Percentiles rank a stretch among this genome's conserved stretches.
Evolutionary conservation across 2,329 filamentous ascomycete species (phyloP).

Genomic region (Bipolaris oryzae): DNA sequence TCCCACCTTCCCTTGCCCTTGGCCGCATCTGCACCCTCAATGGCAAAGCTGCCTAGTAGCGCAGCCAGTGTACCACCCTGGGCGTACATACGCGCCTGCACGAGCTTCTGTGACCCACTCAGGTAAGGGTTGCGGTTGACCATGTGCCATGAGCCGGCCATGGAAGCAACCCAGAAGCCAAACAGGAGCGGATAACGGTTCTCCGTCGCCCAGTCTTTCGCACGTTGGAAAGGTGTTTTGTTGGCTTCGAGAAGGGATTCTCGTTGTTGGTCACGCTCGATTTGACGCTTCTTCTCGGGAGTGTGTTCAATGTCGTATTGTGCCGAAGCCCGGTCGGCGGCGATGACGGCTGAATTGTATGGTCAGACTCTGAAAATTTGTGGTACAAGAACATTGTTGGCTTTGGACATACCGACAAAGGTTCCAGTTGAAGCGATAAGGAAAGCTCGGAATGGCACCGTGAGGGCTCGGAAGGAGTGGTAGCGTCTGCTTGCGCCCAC

Average conservation of each 20-base stretch:
- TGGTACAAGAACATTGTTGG: not conserved
- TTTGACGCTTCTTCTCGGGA: slow-evolving; percentile 52
- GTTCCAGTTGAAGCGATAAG: slow-evolving; percentile 81
- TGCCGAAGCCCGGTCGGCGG: slow-evolving; percentile 77
- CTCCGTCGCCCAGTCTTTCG: slow-evolving; percentile 74
- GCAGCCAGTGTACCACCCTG: slow-evolving; percentile 88
- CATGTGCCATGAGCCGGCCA: slow-evolving; percentile 74
- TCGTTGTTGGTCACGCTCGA: slow-evolving; percentile 37
- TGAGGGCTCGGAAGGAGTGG: slow-evolving; percentile 78
- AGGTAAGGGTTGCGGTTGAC: slow-evolving; percentile 80
- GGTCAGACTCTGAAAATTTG: slow-evolving; percentile 18
- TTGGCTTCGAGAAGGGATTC: slow-evolving; percentile 54
- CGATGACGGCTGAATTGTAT: slow-evolving; percentile 69
- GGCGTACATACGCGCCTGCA: slow-evolving; percentile 93
- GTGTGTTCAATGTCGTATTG: slow-evolving; percentile 73
- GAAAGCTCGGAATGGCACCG: slow-evolving; percentile 89
- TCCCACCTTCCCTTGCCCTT: slow-evolving; percentile 80
- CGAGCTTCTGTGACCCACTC: slow-evolving; percentile 80
- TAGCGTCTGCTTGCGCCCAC: slow-evolving; percentile 72
- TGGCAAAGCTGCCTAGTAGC: slow-evolving; percentile 78
- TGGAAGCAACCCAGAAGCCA: slow-evolving; percentile 78
- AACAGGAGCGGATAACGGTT: slow-evolving; percentile 90
- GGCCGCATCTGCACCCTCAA: slow-evolving; percentile 81
- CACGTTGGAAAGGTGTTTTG: slow-evolving; percentile 65
- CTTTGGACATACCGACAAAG: slow-evolving; percentile 66